These are phyloP conservation scores for Pulveroboletus sp. DNA, from an alignment of 768 basidiomycete genomes.

Conservation along the genomic window DNA sequence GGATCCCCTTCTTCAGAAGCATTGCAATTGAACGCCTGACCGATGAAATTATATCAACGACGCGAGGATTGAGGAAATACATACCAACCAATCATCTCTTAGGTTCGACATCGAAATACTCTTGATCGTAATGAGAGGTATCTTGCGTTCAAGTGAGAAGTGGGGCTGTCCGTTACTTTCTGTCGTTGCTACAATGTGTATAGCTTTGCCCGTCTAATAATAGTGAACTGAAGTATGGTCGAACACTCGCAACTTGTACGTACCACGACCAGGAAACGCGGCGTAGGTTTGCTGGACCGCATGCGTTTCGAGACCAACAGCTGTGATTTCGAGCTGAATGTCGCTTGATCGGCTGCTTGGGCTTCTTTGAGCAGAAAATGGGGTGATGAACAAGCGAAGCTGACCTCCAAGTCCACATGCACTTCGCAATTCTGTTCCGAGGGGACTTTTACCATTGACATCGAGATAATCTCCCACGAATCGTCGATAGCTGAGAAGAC, in stretches of 20 bases:
- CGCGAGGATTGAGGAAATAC: conserved; percentile 15
- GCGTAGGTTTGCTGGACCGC: conserved; percentile 88
- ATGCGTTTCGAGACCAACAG: conserved; percentile 79
- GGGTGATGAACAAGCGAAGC: conserved; percentile 21
- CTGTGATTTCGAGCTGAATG: conserved; percentile 81
- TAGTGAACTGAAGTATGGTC: neutral
- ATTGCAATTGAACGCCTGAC: conserved; percentile 71
- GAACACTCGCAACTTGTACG: conserved; percentile 28
- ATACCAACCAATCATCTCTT: conserved; percentile 92
- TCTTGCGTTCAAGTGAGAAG: conserved; percentile 76
- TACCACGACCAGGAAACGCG: conserved; percentile 87
- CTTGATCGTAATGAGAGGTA: conserved; percentile 84
- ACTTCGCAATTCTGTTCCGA: conserved; percentile 70
- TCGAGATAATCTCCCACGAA: conserved; percentile 97
- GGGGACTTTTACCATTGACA: conserved; percentile 72
- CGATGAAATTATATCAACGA: conserved; percentile 13
- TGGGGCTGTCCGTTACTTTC: conserved; percentile 57
- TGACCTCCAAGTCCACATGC: conserved; percentile 73
- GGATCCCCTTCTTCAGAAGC: conserved; percentile 93
- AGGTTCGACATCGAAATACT: conserved; percentile 83
- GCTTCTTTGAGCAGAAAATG: neutral
- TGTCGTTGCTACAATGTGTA: conserved; percentile 67
- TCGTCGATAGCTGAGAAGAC: conserved; percentile 88
- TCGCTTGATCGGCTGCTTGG: conserved; percentile 64
- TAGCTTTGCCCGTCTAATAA: conserved; percentile 55